Conservation (phyloP, 2,329 filamentous ascomycete species). For the Trichoderma atrobrunneum region DNA sequence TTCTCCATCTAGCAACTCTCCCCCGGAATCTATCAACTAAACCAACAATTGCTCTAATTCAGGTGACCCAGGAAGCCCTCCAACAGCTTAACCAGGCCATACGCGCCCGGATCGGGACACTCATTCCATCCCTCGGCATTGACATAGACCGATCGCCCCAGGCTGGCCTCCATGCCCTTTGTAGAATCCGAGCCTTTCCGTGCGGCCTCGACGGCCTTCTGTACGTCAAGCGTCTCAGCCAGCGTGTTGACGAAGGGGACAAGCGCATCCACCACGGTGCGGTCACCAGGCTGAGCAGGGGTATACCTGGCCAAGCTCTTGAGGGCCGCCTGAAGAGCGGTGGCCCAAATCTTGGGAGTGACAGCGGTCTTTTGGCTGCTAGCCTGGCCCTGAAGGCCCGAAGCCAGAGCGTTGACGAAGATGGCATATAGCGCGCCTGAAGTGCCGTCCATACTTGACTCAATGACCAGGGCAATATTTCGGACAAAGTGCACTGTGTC, state of each 20-base stretch:
- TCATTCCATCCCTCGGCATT: constrained; percentile 64
- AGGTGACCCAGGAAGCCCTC: constrained; percentile 50
- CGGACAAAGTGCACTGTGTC: constrained; percentile 19
- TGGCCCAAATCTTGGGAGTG: constrained; percentile 33
- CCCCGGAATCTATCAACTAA: neutral
- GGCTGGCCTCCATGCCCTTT: constrained; percentile 69
- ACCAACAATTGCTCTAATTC: neutral
- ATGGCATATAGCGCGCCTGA: constrained; percentile 73
- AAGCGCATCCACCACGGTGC: constrained; percentile 70
- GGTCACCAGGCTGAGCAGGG: constrained; percentile 67
- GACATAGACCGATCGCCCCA: constrained; percentile 73
- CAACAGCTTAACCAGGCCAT: constrained; percentile 60
- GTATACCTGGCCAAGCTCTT: constrained; percentile 63
- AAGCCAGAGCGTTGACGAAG: constrained; percentile 68
- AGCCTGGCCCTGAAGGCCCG: constrained; percentile 19
- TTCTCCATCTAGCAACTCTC: neutral
- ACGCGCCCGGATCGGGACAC: constrained; percentile 70
- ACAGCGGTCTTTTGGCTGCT: neutral
- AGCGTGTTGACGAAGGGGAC: constrained; percentile 65
- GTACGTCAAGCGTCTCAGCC: constrained; percentile 46
- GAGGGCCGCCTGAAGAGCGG: constrained; percentile 57
- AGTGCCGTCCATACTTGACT: constrained; percentile 70
- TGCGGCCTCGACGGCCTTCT: constrained; percentile 55
- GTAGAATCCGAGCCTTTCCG: constrained; percentile 63
- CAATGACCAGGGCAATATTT: constrained; percentile 54